These are phyloP conservation scores for Coemansia sp. DNA, from an alignment of 192 early-diverging fungal species.

Conservation along the genomic window DNA sequence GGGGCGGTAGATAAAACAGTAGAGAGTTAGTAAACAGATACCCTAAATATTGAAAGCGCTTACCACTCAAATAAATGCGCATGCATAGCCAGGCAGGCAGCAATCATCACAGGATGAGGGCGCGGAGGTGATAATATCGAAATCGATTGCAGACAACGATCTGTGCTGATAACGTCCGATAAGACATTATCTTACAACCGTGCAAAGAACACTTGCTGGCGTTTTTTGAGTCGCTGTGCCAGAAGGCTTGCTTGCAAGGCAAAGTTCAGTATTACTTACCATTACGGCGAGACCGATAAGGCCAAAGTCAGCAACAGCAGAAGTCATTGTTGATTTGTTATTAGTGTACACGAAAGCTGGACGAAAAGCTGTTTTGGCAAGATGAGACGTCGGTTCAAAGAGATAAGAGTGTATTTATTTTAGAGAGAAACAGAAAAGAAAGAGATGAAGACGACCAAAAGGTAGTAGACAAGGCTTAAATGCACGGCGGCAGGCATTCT, in stretches of 20 bases:
- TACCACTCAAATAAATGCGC: too few relatives aligned
- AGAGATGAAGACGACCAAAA: not conserved
- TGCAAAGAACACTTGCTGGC: not conserved
- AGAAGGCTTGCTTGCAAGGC: too few relatives aligned
- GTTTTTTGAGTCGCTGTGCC: too few relatives aligned
- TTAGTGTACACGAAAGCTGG: not conserved
- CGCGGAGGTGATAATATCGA: too few relatives aligned
- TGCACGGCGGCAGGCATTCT: not conserved
- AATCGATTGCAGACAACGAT: too few relatives aligned
- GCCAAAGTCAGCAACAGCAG: slow-evolving; percentile 85
- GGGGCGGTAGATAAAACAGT: not conserved
- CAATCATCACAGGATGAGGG: too few relatives aligned
- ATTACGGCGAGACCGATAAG: slow-evolving; percentile 99
- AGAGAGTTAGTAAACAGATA: not conserved
- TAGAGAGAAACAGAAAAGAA: not conserved
- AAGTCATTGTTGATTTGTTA: slow-evolving; percentile 10
- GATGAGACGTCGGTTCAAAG: too few relatives aligned
- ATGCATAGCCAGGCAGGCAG: too few relatives aligned
- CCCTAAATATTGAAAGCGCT: too few relatives aligned
- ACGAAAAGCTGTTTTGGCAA: not conserved
- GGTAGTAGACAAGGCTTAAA: not conserved
- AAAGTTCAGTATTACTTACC: slow-evolving; percentile 57
- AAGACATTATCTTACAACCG: too few relatives aligned
- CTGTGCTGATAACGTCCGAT: too few relatives aligned
- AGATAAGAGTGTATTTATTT: not conserved